Base-by-base conservation (phyloP, 2,329 filamentous ascomycete genomes). In the Colletotrichum agaves region DNA sequence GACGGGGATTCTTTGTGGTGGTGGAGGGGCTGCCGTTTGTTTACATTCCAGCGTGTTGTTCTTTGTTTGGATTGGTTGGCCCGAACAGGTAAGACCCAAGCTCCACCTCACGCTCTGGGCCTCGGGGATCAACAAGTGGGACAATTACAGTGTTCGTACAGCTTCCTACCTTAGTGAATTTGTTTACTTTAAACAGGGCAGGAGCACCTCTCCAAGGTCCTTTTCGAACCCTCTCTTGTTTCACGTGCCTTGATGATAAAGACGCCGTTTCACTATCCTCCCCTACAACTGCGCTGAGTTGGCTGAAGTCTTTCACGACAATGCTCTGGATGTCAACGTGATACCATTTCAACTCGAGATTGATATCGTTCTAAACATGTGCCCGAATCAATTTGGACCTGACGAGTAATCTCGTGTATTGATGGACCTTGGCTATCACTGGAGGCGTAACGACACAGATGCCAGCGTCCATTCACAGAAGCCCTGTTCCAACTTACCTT, bases 1-100 rank as follows among this genome's bases (percentile, higher is more conserved):
- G 65, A 60, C 47, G 53, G 65, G 65, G 61, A 47, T 49, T 15
- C 43, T 44, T 39, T 33, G n/a, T 59, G 61, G 65, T 39, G 35
- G n/a, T 59, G 61, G 65, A 68, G 61, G 65, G 65, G 64, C n/a
- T 63, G 10, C 49, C 59, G 50, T 68, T 68, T 68, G 65, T 68
- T 68, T 68, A 68, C 65, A 65, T 68, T 67, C 61, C 46, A 49
- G 37, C 44, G 27, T 8, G 39, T 13, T 31, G 6, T 31, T 21
- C 27, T 12, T 43, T 35, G 23, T 56, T 55, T 39, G 49, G 53
- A 68, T 68, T 68, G 65, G 65, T 27, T 33, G 15, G 15, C 19
- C 21, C n/a, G 41, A n/a, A 6, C 19, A 2, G 17, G 46, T 19
- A 49, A 43, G 61, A 53, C 49, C 53, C 55, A 65, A 68, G 61